A percentile compares a stretch with the other conserved stretches of the same genome.
These are phyloP conservation scores for Lipomyces oligophaga DNA, from an alignment of 805 yeast species.

Conservation along the genomic window DNA sequence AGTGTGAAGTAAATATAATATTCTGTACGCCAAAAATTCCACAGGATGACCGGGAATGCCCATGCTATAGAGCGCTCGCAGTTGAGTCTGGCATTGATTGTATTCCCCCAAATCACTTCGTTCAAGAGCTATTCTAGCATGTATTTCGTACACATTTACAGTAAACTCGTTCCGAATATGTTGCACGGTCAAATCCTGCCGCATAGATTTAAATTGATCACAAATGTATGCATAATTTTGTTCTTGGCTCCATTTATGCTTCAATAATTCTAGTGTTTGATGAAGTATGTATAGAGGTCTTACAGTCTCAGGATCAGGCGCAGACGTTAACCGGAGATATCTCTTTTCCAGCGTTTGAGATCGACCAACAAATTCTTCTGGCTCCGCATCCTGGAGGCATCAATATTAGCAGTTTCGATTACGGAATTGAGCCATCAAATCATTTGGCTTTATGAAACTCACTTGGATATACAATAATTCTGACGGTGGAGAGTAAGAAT, in stretches of 20 bases:
- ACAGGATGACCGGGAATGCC: slow-evolving; percentile 42
- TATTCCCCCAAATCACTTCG: slow-evolving; percentile 87
- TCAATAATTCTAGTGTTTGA: slow-evolving; percentile 53
- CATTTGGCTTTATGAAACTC: neutral
- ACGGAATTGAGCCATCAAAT: neutral
- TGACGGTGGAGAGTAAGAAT: too few species aligned
- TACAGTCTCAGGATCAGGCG: slow-evolving; percentile 79
- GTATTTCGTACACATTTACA: slow-evolving; percentile 73
- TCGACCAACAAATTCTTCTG: slow-evolving; percentile 52
- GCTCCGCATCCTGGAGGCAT: slow-evolving; percentile 8
- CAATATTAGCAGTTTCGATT: neutral
- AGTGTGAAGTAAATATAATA: slow-evolving; percentile 72
- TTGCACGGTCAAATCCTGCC: slow-evolving; percentile 93
- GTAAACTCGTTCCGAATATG: slow-evolving; percentile 75
- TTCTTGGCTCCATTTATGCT: slow-evolving; percentile 50
- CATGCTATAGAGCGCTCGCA: slow-evolving; percentile 57
- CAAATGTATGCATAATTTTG: slow-evolving; percentile 70
- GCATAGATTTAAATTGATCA: slow-evolving; percentile 84
- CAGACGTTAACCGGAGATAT: slow-evolving; percentile 82
- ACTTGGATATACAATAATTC: neutral
- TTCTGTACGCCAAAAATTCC: slow-evolving; percentile 71
- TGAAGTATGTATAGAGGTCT: slow-evolving; percentile 66
- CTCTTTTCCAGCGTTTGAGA: slow-evolving; percentile 66
- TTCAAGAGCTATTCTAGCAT: slow-evolving; percentile 81
- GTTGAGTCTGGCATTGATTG: slow-evolving; percentile 87